Evolutionary conservation across 495 filamentous ascomycete species (phyloP), one percentile per base, ranked within the genome.

Genomic region (Poronia punctata): DNA sequence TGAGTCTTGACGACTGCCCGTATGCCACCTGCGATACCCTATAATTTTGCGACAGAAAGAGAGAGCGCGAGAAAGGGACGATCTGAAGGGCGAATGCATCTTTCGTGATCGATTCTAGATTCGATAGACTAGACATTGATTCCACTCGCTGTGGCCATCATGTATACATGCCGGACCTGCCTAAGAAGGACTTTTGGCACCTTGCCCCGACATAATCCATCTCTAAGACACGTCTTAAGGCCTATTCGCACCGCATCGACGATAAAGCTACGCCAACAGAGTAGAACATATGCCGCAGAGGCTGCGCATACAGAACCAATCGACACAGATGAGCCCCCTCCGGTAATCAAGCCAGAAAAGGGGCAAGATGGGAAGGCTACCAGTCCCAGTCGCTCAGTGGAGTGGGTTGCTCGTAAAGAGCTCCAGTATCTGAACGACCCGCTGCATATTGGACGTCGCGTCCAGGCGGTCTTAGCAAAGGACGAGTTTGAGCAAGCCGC

Each of bases 351-450:
- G 15, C 21, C 19, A 10, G 8, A 36, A 18, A 15, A n/a, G 18
- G 2, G 8, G 12, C 17, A 12, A 9, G 24, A 35, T 7, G 17
- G 12, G 19, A 31, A 74, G 33, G 38, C 62, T 18, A 56, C 30
- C 4, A 14, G 1, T 21, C 14, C 36, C 20, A 7, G 27, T 14
- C 40, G 38, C 17, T 39, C 45, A 12, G 37, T 55, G 11, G 50
- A 62, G 19, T 54, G 49, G 38, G 53, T 53, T 17, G 65, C 62
- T 15, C 53, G 46, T n/a, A 66, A 67, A 52, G 80, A 88, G 43
- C 48, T 93, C 34, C 57, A 68, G 46, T 82, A 76, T 60, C 49
- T 86, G 37, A 58, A 62, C 21, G 86, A 95, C 55, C 83, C 82
- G 5, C 54, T 74, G 17, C 68, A 74, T 46, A 70, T 95, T 32